Evolutionary conservation across 2,329 filamentous ascomycete species (phyloP), one percentile per base, ranked within the genome.

Genomic region (Cytospora leucostoma): DNA sequence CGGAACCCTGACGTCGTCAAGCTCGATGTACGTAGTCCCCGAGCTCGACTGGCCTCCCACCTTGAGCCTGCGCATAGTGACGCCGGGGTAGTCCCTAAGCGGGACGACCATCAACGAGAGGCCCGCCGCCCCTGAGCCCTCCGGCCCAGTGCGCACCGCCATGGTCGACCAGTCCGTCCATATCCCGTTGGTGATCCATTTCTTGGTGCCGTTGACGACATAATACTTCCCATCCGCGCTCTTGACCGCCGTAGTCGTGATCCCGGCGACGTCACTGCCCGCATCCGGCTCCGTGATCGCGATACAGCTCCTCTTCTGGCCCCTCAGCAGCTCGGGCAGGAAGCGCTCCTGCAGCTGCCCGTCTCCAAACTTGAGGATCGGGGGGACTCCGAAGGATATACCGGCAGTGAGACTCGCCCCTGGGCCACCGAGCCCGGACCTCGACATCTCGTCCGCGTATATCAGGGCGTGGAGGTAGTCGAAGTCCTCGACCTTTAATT

Each of bases 271-370:
- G 71, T 93, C 90, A 59, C 83, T 87, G 0, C 90, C 90, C 0
- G 89, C 89, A 59, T 85, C 86, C 0, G 90, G 90, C 72, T 93
- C 90, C 0, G 90, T 93, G 69, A 93, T 92, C 11, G 90, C 90
- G 68, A 93, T 92, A 70, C 90, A 93, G 15, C 81, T 80, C 50
- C 89, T 79, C 75, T 87, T 91, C 71, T 81, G 82, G 7, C 88
- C 88, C 0, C 81, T 83, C 13, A 93, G 77, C 0, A 92, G 78
- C 57, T 90, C 88, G 0, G 89, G 89, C 8, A 93, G 77, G 67
- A 89, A 87, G 11, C 81, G 79, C 67, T 88, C 84, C 73, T 91
- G 87, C 33, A 92, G 76, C 68, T 83, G 73, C 60, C 76, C 74
- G 69, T 78, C 84, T 11, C 86, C 89, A 71, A 88, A 92, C 70